Conservation (phyloP, 371 early-diverging fungal species). For the Apophysomyces sp. region DNA sequence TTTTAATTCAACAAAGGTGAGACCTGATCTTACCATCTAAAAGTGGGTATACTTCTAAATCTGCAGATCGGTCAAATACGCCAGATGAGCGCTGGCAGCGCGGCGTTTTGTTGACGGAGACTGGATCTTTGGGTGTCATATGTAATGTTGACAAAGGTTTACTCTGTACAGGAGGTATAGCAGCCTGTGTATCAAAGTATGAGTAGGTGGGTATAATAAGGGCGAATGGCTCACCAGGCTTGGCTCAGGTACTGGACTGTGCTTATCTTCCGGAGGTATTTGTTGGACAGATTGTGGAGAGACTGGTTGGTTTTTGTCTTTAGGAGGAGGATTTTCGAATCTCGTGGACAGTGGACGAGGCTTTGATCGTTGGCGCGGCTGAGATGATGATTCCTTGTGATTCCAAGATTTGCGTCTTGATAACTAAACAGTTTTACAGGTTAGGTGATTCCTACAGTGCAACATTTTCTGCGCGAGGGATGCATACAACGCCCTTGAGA, state of each 20-base stretch:
- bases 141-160: constrained; percentile 69
- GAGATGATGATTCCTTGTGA: constrained; percentile 16
- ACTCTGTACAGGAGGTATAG: constrained; percentile 56
- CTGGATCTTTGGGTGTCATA: constrained; percentile 78
- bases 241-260: not conserved
- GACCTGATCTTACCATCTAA: constrained; percentile 67
- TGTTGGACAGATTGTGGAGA: not conserved
- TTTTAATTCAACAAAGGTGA: not conserved
- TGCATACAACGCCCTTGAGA: constrained; percentile 39
- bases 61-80: constrained; percentile 75
- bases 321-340: not conserved
- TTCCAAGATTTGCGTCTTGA: constrained; percentile 31
- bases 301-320: not conserved
- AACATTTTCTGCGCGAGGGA: not conserved
- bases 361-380: constrained; percentile 9
- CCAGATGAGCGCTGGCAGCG: constrained; percentile 85
- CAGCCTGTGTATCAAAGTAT: not conserved
- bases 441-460: not conserved
- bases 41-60: constrained; percentile 74
- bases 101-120: constrained; percentile 79
- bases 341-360: not conserved
- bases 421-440: constrained; percentile 15
- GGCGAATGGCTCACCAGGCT: not conserved
- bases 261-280: not conserved
- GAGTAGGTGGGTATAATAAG: not conserved